Percentiles rank a stretch among this genome's conserved stretches.
Conservation (phyloP, 352 stramenopile species). For the Globisporangium parvum region DNA sequence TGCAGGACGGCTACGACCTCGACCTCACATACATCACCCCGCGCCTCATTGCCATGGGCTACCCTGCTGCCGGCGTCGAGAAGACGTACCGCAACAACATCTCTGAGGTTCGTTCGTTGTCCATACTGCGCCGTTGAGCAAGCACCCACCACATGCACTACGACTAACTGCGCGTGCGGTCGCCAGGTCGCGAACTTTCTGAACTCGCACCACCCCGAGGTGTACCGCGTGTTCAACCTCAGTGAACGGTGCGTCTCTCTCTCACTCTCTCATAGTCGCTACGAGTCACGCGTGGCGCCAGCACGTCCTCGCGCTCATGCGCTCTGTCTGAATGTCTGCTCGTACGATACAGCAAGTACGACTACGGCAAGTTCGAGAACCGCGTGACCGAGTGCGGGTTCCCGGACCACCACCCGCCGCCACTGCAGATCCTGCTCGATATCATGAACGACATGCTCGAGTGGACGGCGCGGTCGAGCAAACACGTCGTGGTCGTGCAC, state of each 20-base stretch:
- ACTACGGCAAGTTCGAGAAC: conserved; percentile 68
- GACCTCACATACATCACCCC: conserved; percentile 85
- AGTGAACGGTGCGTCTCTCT: conserved; percentile 63
- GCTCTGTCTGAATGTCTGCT: no score
- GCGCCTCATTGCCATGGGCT: conserved; percentile 77
- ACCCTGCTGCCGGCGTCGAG: conserved; percentile 74
- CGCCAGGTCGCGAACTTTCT: conserved; percentile 63
- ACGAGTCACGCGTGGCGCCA: no score
- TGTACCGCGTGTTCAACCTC: conserved; percentile 80
- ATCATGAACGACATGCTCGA: conserved; percentile 85
- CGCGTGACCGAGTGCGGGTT: conserved; percentile 75
- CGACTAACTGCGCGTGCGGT: no score
- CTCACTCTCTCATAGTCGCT: background rate
- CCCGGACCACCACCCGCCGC: conserved; percentile 75
- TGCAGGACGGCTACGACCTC: conserved; percentile 76
- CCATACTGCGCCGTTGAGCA: no score
- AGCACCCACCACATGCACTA: no score
- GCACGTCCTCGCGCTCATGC: background rate
- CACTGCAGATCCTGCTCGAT: conserved; percentile 69
- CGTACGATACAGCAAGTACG: conserved; percentile 40
- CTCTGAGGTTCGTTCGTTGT: conserved; percentile 32
- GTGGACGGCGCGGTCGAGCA: conserved; percentile 51
- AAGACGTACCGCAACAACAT: conserved; percentile 87
- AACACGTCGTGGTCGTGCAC: conserved; percentile 79
- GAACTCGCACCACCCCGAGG: conserved; percentile 54